These are phyloP conservation scores for Exophiala sideris DNA, from an alignment of 2,329 filamentous ascomycete genomes.

Conservation along the genomic window DNA sequence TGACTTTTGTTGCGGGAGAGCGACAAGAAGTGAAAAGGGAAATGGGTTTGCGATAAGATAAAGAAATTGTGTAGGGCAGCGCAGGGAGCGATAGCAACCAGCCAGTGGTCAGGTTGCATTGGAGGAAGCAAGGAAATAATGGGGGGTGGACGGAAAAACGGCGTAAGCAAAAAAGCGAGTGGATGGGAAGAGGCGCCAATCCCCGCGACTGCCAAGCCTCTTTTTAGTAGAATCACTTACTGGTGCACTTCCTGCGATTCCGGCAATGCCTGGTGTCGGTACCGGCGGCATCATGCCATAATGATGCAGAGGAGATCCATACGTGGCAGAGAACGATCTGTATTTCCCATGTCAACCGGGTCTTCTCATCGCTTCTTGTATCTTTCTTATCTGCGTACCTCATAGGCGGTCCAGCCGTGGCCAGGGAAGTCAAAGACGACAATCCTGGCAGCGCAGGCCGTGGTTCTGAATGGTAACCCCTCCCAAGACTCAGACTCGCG, in stretches of 20 bases:
- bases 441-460: conserved; percentile 52
- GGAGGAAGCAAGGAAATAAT: conserved; percentile 25
- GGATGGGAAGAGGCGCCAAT: not conserved
- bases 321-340: conserved; percentile 57
- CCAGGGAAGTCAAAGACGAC: conserved; percentile 58
- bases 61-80: not conserved
- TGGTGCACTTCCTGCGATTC: conserved; percentile 33
- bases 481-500: conserved; percentile 39
- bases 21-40: not conserved
- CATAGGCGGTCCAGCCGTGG: conserved; percentile 50
- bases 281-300: conserved; percentile 21
- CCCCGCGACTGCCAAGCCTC: not conserved
- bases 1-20: conserved; percentile 23
- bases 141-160: conserved; percentile 19
- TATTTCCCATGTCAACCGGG: not conserved
- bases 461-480: conserved; percentile 25
- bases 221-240: conserved; percentile 34
- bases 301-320: conserved; percentile 57
- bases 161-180: not conserved
- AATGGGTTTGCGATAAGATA: conserved; percentile 13
- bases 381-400: conserved; percentile 41
- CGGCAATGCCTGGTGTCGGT: conserved; percentile 28
- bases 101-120: not conserved
- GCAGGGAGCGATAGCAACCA: not conserved
- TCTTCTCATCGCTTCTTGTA: conserved; percentile 23